A percentile compares a stretch with the other conserved stretches of the same genome.
Conservation (phyloP, 2,329 filamentous ascomycete species). For the Xylariaceae sp. region DNA sequence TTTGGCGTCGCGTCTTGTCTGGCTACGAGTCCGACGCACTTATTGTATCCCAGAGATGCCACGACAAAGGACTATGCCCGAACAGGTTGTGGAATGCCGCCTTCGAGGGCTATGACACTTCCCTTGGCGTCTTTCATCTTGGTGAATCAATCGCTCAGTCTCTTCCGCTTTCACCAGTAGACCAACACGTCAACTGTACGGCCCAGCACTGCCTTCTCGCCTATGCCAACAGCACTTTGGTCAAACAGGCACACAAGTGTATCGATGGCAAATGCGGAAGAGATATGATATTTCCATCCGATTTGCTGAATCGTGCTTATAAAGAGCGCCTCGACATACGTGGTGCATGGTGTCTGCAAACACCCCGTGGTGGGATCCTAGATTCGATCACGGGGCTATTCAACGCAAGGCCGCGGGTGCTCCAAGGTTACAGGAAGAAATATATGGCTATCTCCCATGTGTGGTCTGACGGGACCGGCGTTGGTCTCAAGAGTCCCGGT, state of each 20-base stretch:
- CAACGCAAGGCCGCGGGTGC: neutral
- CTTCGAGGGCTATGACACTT: neutral
- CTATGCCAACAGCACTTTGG: slow-evolving; percentile 6
- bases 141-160: neutral
- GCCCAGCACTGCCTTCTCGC: slow-evolving; percentile 5
- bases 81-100: slow-evolving; percentile 3
- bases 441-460: slow-evolving; percentile 12
- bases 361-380: too few relatives aligned
- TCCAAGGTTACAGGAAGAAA: neutral
- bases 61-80: slow-evolving; percentile 1
- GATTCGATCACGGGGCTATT: neutral
- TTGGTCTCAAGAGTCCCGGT: slow-evolving; percentile 1
- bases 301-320: slow-evolving; percentile 1
- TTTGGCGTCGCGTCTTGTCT: slow-evolving; percentile 1
- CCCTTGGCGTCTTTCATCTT: neutral
- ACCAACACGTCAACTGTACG: slow-evolving; percentile 5
- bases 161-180: neutral
- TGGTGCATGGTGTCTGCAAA: too few relatives aligned
- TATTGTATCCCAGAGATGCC: slow-evolving; percentile 1
- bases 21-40: slow-evolving; percentile 1
- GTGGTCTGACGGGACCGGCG: slow-evolving; percentile 10
- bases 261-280: neutral
- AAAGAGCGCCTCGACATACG: too few relatives aligned
- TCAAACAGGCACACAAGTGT: slow-evolving; percentile 6
- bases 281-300: neutral